A percentile compares a stretch with the other conserved stretches of the same genome.
Evolutionary conservation across 1,284 basidiomycete species (phyloP).

Genomic region (Pascua guehoae): DNA sequence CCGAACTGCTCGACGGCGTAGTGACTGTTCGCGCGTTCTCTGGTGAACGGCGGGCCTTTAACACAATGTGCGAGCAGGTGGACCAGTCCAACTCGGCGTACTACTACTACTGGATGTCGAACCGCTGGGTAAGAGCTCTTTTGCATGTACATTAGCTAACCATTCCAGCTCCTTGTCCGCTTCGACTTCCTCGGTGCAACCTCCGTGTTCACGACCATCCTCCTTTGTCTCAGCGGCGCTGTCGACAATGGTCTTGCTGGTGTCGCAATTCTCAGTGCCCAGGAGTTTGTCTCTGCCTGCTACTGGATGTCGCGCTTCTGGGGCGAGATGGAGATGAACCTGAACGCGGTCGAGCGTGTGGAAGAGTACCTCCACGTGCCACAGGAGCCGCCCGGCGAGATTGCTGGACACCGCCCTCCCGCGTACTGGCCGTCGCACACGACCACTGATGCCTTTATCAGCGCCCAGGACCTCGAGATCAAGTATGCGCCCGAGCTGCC

Average conservation of each 20-base stretch:
- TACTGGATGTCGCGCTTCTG: slow-evolving; percentile 50
- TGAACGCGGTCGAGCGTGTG: slow-evolving; percentile 80
- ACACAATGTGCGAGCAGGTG: slow-evolving; percentile 64
- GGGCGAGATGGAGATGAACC: slow-evolving; percentile 52
- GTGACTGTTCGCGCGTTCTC: slow-evolving; percentile 85
- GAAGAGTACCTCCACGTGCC: slow-evolving; percentile 85
- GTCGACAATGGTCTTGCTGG: slow-evolving; percentile 72
- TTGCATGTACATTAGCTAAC: not conserved
- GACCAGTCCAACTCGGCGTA: slow-evolving; percentile 57
- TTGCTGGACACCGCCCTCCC: slow-evolving; percentile 65
- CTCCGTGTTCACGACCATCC: slow-evolving; percentile 68
- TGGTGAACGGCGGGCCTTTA: slow-evolving; percentile 72
- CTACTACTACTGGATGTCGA: slow-evolving; percentile 47
- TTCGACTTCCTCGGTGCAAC: slow-evolving; percentile 73
- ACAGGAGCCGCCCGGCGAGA: slow-evolving; percentile 71
- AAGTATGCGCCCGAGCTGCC: slow-evolving; percentile 82
- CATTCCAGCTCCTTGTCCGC: slow-evolving; percentile 54
- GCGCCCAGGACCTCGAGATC: slow-evolving; percentile 68
- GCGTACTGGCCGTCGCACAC: slow-evolving; percentile 75
- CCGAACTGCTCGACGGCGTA: slow-evolving; percentile 71
- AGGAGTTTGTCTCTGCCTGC: slow-evolving; percentile 44
- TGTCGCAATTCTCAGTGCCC: slow-evolving; percentile 68
- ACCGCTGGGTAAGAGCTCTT: not conserved
- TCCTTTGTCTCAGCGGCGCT: slow-evolving; percentile 68
- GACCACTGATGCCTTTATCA: slow-evolving; percentile 49